These are phyloP conservation scores for Sporothrix pallida DNA, from an alignment of 2,329 filamentous ascomycete species.

Conservation along the genomic window DNA sequence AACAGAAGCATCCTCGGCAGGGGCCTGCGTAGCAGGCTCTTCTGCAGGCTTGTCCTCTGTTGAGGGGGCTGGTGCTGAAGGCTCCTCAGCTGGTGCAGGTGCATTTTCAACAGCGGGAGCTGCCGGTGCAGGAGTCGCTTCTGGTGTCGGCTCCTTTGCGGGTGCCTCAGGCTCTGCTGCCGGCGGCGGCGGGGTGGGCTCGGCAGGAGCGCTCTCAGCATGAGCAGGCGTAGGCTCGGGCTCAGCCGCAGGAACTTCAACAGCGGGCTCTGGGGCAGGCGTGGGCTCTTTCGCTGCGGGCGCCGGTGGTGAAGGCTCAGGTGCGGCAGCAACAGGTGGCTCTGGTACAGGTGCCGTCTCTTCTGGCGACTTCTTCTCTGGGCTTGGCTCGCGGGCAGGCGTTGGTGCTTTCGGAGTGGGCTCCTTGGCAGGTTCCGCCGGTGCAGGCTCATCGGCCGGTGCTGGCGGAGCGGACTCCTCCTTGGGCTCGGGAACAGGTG, in stretches of 20 bases:
- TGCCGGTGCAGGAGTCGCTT: not conserved
- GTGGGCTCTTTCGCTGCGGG: not conserved
- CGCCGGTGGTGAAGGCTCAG: not conserved
- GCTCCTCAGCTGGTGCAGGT: not conserved
- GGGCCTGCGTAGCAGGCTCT: not conserved
- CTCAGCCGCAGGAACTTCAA: not conserved
- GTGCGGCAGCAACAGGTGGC: not conserved
- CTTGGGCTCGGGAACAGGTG: not conserved
- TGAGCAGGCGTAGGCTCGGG: not conserved
- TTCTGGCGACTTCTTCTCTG: not conserved
- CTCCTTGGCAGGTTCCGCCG: not conserved
- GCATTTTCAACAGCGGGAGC: not conserved
- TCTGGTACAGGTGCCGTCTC: not conserved
- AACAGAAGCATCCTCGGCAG: not conserved
- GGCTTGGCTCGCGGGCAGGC: constrained; percentile 2
- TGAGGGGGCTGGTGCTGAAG: not conserved
- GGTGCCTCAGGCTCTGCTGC: not conserved
- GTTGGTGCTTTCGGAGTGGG: not conserved
- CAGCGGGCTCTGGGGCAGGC: not conserved
- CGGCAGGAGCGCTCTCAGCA: not conserved
- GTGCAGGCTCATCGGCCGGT: not conserved
- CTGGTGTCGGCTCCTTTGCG: not conserved
- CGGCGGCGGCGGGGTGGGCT: not conserved
- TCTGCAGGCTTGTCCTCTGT: not conserved
- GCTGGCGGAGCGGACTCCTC: not conserved